Percentiles rank a stretch among this genome's conserved stretches.
These are phyloP conservation scores for Juncus inflexus DNA, from an alignment of 176 grass and related monocot species.

Conservation along the genomic window DNA sequence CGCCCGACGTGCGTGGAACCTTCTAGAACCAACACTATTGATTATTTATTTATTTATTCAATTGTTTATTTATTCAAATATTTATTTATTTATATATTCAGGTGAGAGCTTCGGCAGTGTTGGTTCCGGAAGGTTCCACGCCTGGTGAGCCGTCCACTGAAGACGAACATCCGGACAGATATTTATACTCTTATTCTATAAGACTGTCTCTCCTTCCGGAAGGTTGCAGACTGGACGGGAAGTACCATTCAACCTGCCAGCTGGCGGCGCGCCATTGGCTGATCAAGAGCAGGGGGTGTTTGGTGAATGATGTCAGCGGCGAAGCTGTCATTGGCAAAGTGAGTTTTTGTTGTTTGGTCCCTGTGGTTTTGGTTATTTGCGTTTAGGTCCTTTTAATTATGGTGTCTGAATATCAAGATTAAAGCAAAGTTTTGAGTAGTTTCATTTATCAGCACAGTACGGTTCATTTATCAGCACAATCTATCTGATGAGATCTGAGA, in stretches of 20 bases:
- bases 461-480: no score
- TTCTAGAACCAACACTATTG: constrained; percentile 75
- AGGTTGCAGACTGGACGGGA: constrained; percentile 67
- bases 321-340: constrained; percentile 91
- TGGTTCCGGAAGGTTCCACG: constrained; percentile 56
- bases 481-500: no score
- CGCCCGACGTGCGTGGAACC: constrained; percentile 4
- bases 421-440: neutral
- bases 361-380: neutral
- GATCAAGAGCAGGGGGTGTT: constrained; percentile 37
- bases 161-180: neutral
- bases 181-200: constrained; percentile 64
- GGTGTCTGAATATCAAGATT: neutral
- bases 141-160: neutral
- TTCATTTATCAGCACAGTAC: no score
- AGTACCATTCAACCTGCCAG: constrained; percentile 70
- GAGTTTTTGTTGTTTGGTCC: constrained; percentile 1
- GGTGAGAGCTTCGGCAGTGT: constrained; percentile 80
- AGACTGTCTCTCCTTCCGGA: constrained; percentile 77
- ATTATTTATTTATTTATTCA: no score
- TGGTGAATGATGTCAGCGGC: constrained; percentile 47
- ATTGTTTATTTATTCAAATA: no score
- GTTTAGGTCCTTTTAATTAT: neutral
- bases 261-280: constrained; percentile 74
- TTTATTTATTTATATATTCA: constrained; percentile 16